These are phyloP conservation scores for Eucalyptus sp. DNA, from an alignment of 345 rosid genomes.

Conservation along the genomic window DNA sequence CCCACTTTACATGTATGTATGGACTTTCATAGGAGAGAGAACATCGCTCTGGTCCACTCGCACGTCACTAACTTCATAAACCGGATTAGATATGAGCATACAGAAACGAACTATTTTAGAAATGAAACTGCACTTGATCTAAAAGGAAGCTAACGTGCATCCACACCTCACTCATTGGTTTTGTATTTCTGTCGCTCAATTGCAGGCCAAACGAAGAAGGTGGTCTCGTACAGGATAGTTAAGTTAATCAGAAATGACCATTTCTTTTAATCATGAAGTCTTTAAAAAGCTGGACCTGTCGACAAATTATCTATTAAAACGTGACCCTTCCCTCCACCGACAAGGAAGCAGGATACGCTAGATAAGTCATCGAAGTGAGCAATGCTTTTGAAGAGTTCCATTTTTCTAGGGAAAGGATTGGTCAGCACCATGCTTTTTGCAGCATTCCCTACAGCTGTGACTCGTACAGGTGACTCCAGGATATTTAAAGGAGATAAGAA, in stretches of 20 bases:
- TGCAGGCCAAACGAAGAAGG: background rate
- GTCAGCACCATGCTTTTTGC: background rate
- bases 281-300: background rate
- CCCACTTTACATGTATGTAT: background rate
- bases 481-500: background rate
- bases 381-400: background rate
- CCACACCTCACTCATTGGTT: background rate
- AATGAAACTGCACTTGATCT: background rate
- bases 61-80: background rate
- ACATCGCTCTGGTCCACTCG: background rate
- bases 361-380: background rate
- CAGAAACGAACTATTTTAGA: background rate
- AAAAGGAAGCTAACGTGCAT: background rate
- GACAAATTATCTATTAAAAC: background rate
- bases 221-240: background rate
- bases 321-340: background rate
- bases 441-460: background rate
- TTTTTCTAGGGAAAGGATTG: background rate
- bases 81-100: background rate
- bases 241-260: background rate
- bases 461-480: background rate
- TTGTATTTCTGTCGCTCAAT: background rate
- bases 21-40: background rate
- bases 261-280: background rate
- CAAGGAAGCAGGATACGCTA: background rate